Percentiles rank a stretch among this genome's conserved stretches.
These are phyloP conservation scores for Saccharomyces hybrid DNA, from an alignment of 1,139 yeast species.

Conservation along the genomic window DNA sequence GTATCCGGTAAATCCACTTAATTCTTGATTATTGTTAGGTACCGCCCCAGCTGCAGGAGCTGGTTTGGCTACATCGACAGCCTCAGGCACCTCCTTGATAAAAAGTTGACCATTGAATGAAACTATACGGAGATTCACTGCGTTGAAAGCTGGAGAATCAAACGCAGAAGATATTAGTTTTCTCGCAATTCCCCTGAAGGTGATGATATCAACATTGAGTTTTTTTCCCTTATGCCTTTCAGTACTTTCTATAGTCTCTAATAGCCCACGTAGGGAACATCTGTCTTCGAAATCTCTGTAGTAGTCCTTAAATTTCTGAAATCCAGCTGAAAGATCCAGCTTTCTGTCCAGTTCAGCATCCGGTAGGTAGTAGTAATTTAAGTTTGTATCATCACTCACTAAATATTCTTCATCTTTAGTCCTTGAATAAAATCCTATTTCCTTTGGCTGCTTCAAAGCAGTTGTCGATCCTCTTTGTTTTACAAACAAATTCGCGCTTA, in stretches of 20 bases:
- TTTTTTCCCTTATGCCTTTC: slow-evolving; percentile 46
- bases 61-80: slow-evolving; percentile 16
- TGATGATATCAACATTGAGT: slow-evolving; percentile 56
- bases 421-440: slow-evolving; percentile 25
- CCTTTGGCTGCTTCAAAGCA: slow-evolving; percentile 30
- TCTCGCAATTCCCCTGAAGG: slow-evolving; percentile 77
- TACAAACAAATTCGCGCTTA: slow-evolving; percentile 19
- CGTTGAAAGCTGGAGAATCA: slow-evolving; percentile 33
- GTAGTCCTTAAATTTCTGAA: slow-evolving; percentile 46
- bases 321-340: slow-evolving; percentile 58
- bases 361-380: slow-evolving; percentile 72
- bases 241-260: slow-evolving; percentile 46
- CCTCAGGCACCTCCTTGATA: slow-evolving; percentile 50
- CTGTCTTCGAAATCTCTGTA: slow-evolving; percentile 31
- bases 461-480: slow-evolving; percentile 27
- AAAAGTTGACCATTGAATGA: slow-evolving; percentile 81
- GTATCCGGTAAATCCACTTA: slow-evolving; percentile 60
- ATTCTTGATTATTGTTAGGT: slow-evolving; percentile 28
- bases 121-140: slow-evolving; percentile 53
- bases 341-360: slow-evolving; percentile 50
- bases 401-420: slow-evolving; percentile 20
- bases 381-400: slow-evolving; percentile 44
- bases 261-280: slow-evolving; percentile 44
- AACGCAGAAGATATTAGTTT: slow-evolving; percentile 26
- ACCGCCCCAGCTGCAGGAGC: slow-evolving; percentile 20